Conservation (phyloP, 805 yeast species). For the Myxozyma nipponensis region DNA sequence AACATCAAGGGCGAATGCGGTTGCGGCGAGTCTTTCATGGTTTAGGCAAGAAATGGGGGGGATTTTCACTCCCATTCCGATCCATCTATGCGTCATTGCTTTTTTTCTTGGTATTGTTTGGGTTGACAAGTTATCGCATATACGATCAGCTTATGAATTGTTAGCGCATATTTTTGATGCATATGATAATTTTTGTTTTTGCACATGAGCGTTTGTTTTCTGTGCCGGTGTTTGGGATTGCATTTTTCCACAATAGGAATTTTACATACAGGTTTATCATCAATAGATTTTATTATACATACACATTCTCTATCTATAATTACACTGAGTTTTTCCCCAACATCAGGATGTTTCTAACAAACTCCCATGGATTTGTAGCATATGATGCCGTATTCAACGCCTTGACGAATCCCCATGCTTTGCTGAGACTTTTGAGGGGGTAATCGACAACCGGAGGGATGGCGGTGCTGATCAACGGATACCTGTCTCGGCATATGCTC, state of each 20-base stretch:
- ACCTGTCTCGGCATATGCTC: constrained; percentile 79
- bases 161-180: not conserved
- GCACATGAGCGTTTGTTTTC: not conserved
- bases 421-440: constrained; percentile 75
- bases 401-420: constrained; percentile 85
- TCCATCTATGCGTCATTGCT: too few relatives aligned
- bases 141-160: not conserved
- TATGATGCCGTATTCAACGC: constrained; percentile 83
- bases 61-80: too few relatives aligned
- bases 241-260: too few relatives aligned
- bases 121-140: not conserved
- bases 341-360: constrained; percentile 34
- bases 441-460: constrained; percentile 90
- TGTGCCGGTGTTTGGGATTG: not conserved
- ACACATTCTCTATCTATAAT: not conserved
- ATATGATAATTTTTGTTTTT: not conserved
- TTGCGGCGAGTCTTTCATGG: constrained; percentile 98
- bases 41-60: constrained; percentile 48
- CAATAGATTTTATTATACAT: not conserved
- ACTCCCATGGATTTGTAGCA: constrained; percentile 60
- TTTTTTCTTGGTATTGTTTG: too few relatives aligned
- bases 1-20: constrained; percentile 98
- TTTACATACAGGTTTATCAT: not conserved
- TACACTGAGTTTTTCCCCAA: constrained; percentile 2
- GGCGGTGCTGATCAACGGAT: constrained; percentile 67